phyloP scores from a whole-genome alignment of 306 rosid genomes.

The Cucurbita moschata region DNA sequence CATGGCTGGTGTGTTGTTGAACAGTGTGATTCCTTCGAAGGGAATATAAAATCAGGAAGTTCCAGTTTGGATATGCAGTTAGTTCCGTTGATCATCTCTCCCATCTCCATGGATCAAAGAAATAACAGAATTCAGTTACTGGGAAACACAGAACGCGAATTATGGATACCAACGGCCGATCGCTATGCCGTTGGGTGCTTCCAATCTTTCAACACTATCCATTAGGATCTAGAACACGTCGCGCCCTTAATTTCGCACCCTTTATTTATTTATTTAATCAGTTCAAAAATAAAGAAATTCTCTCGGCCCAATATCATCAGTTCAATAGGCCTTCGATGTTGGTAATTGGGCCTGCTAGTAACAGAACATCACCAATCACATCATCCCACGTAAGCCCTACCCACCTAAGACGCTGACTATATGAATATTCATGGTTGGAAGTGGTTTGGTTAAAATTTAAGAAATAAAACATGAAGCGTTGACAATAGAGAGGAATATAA shows the following conservation, averaged over 20 bases:
- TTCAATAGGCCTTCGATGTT: too few relatives aligned
- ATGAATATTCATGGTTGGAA: background rate
- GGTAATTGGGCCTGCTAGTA: background rate
- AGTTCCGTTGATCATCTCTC: background rate
- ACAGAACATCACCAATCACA: background rate
- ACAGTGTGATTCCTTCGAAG: background rate
- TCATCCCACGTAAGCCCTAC: background rate
- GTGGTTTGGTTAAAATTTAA: background rate
- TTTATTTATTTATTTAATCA: too few relatives aligned
- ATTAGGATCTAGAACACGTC: background rate
- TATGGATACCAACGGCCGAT: constrained; percentile 6
- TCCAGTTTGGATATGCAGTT: background rate
- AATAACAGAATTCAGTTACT: constrained; percentile 21
- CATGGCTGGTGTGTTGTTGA: constrained; percentile 14
- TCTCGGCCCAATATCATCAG: too few relatives aligned
- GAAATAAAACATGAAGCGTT: background rate
- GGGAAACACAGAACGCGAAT: constrained; percentile 21
- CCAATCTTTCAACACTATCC: background rate
- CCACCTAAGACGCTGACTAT: too few relatives aligned
- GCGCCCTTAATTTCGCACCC: background rate
- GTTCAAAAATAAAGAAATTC: too few relatives aligned
- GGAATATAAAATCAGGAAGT: background rate
- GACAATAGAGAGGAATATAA: background rate
- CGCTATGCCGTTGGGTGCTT: background rate
- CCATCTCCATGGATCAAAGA: constrained; percentile 2